These are phyloP conservation scores for Apiospora sp. DNA, from an alignment of 2,329 filamentous ascomycete species.

Conservation along the genomic window DNA sequence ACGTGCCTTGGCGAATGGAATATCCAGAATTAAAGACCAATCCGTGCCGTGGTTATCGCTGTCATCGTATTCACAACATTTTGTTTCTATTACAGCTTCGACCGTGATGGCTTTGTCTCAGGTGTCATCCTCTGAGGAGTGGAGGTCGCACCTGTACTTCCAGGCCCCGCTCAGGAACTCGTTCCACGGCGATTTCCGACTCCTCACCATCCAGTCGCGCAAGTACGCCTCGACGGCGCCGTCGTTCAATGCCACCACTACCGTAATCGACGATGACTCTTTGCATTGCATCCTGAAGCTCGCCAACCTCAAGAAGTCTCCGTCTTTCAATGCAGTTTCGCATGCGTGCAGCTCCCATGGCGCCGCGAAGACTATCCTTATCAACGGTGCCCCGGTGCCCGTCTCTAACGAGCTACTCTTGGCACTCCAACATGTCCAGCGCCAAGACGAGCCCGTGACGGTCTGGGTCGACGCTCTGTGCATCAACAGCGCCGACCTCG, in stretches of 20 bases:
- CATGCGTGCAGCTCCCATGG: background rate
- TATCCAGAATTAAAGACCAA: too few relatives aligned
- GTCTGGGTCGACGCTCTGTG: slow-evolving; percentile 22
- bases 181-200: background rate
- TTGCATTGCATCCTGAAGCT: background rate
- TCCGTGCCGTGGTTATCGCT: too few relatives aligned
- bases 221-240: background rate
- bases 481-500: slow-evolving; percentile 16
- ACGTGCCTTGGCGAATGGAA: too few relatives aligned
- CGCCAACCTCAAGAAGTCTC: background rate
- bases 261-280: background rate
- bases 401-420: background rate
- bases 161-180: background rate
- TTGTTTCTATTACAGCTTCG: too few relatives aligned
- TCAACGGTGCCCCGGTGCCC: background rate
- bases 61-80: too few relatives aligned
- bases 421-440: background rate
- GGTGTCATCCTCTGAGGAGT: background rate
- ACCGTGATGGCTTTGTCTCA: too few relatives aligned
- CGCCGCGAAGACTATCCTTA: background rate
- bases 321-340: background rate
- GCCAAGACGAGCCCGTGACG: background rate
- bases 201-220: background rate
- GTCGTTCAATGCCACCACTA: background rate
- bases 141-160: background rate